Conservation (phyloP, 2,329 filamentous ascomycete species). For the Zymoseptoria brevis region DNA sequence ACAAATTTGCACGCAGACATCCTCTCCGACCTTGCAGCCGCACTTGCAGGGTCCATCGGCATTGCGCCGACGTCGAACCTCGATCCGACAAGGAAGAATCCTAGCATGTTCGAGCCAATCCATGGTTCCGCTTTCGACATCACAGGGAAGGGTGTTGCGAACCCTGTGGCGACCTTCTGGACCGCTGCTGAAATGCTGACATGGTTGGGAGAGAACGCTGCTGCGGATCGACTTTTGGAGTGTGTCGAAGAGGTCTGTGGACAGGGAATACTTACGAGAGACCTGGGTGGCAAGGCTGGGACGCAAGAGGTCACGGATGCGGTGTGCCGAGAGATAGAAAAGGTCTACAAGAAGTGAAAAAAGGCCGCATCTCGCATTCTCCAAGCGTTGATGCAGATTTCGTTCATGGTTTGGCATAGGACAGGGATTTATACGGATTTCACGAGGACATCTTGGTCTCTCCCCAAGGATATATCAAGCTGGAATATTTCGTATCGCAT, state of each 20-base stretch:
- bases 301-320: conserved; percentile 39
- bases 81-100: conserved; percentile 53
- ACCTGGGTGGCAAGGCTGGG: conserved; percentile 43
- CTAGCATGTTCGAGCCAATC: conserved; percentile 56
- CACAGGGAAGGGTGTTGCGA: conserved; percentile 52
- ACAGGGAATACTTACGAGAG: conserved; percentile 44
- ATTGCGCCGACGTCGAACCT: conserved; percentile 64
- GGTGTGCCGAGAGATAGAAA: conserved; percentile 34
- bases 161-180: conserved; percentile 54
- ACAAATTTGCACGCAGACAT: conserved; percentile 59
- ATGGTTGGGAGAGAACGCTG: conserved; percentile 50
- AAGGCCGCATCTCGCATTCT: not conserved
- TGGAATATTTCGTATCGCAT: not conserved
- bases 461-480: not conserved
- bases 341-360: not conserved
- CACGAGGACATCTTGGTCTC: not conserved
- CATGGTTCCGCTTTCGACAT: conserved; percentile 51
- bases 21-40: conserved; percentile 63
- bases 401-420: not conserved
- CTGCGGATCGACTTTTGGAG: conserved; percentile 43
- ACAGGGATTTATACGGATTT: not conserved
- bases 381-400: not conserved
- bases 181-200: conserved; percentile 51
- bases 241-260: conserved; percentile 48
- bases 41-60: conserved; percentile 61